Base-by-base conservation (phyloP, 768 basidiomycete genomes). In the Mycena sanguinolenta region DNA sequence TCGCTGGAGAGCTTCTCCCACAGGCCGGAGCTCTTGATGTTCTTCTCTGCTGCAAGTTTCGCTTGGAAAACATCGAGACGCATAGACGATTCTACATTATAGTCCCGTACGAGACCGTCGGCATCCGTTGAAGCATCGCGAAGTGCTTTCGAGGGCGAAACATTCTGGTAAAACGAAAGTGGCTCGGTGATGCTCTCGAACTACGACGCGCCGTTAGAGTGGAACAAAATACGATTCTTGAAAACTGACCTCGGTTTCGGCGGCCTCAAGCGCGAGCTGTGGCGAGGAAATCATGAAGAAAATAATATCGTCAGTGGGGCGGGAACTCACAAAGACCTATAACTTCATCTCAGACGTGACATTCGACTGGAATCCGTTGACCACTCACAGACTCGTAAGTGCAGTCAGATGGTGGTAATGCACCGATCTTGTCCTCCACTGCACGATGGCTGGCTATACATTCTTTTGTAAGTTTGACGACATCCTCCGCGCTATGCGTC, bases 141-240 rank as follows among this genome's bases (percentile, higher is more conserved):
- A n/a, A 96, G 86, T 50, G 86, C 89, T 77, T 94, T 91, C 64
- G 85, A 83, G 1, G 90, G 83, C 30, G 93, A 92, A 30, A 96
- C 94, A 73, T 95, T 93, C 78, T 95, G 92, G 76, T 95, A 93
- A 80, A 97, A 96, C 0, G 84, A 80, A 23, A 94, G 84, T 0
- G 91, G 91, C 69, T 93, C 92, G 3, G 83, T 79, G 38, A 82
- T 77, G 10, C 77, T 70, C 54, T 89, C 87, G 28, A 90, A 82
- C 49, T 50, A 50, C 8, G 4, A 16, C n/a, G 49, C n/a, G 49
- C 27, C 23, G 27, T 46, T 46, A 4, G 44, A 34, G 32, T 10
- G 49, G 27, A 25, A 25, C 27, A 27, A 5, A 39, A 17, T 17
- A n/a, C n/a, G n/a, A n/a, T 14, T 12, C 13, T 17, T 17, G 10